Evolutionary conservation across 208 protist genomes (phyloP).

Genomic region (Trypanosoma grayi): DNA sequence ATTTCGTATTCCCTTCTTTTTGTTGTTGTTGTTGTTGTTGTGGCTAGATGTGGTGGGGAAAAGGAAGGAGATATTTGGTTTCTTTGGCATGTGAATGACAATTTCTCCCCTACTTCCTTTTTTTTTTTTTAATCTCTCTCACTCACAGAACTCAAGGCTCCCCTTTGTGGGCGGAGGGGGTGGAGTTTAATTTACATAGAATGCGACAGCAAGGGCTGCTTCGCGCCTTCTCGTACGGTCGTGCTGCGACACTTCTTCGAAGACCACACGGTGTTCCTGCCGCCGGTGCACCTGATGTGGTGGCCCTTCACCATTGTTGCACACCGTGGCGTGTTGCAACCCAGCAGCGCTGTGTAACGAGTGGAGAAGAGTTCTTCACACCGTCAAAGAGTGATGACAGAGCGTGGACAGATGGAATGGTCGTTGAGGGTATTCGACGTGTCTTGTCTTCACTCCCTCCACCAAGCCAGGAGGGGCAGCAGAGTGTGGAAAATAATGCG

Average conservation of each 20-base stretch:
- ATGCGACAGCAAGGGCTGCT: no score
- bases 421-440: slow-evolving; percentile 19
- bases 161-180: no score
- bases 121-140: slow-evolving; percentile 17
- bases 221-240: neutral
- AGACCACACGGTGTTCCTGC: neutral
- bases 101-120: neutral
- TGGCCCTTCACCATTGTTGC: neutral
- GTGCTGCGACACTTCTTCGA: neutral
- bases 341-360: neutral
- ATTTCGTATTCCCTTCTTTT: neutral
- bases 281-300: no score
- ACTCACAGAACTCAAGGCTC: no score
- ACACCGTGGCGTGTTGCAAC: neutral
- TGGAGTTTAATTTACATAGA: no score
- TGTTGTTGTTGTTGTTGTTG: neutral
- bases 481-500: neutral
- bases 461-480: neutral
- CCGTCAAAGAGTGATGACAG: neutral
- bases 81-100: neutral
- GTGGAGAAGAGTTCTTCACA: neutral
- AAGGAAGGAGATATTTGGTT: neutral
- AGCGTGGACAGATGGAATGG: slow-evolving; percentile 15
- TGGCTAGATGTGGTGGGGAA: neutral
- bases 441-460: slow-evolving; percentile 1